These are phyloP conservation scores for Gossypium herbaceum DNA, from an alignment of 345 rosid genomes.

Conservation along the genomic window DNA sequence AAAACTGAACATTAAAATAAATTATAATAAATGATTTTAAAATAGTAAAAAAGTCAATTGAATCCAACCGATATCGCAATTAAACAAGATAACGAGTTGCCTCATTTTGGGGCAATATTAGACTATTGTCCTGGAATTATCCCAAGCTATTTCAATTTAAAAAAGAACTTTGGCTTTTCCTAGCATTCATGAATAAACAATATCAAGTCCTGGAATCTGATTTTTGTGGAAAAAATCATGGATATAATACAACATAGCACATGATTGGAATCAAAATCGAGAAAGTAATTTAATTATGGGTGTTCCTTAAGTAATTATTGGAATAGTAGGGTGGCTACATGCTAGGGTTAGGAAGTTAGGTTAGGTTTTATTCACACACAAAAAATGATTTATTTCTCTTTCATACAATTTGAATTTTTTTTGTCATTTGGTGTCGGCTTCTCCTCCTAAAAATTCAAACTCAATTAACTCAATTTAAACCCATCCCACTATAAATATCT, in stretches of 20 bases:
- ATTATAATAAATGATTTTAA: no score
- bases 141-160: neutral
- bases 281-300: no score
- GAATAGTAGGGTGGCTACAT: no score
- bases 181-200: neutral
- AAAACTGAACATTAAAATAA: no score
- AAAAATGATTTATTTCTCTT: no score
- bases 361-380: no score
- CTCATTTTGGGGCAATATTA: neutral
- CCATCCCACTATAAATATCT: neutral
- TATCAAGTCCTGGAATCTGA: neutral
- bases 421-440: neutral
- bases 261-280: no score
- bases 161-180: neutral
- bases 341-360: no score
- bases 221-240: neutral
- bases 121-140: neutral
- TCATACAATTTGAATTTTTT: neutral
- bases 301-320: no score
- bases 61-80: no score
- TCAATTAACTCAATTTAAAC: neutral
- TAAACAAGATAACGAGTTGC: neutral
- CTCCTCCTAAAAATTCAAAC: neutral
- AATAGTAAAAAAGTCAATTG: no score
- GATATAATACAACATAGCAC: no score